phyloP scores from a whole-genome alignment of 192 early-diverging fungal species.

The Linnemannia zychae region DNA sequence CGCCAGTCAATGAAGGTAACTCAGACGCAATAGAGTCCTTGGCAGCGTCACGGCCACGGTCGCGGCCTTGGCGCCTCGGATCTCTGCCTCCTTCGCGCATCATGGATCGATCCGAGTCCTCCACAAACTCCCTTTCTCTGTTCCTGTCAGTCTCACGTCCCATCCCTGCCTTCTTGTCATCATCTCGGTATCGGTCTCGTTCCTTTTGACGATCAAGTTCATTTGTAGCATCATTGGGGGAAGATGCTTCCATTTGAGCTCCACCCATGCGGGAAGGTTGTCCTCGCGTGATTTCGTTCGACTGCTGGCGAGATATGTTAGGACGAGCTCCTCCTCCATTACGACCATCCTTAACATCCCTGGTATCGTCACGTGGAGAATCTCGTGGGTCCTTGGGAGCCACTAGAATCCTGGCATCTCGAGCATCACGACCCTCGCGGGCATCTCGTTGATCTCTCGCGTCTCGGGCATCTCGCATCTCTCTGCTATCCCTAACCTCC shows the following conservation, averaged over 20 bases:
- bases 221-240: not conserved
- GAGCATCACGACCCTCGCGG: conserved; percentile 13
- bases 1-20: not conserved
- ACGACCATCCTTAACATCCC: conserved; percentile 16
- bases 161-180: not conserved
- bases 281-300: not conserved
- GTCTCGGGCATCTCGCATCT: conserved; percentile 11
- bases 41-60: conserved; percentile 5
- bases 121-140: not conserved
- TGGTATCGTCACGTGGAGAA: not conserved
- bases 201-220: not conserved
- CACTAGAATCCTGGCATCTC: not conserved
- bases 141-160: not conserved
- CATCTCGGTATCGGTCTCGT: conserved; percentile 13
- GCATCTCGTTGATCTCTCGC: conserved; percentile 5
- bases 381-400: conserved; percentile 18
- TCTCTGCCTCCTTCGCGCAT: not conserved
- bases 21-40: not conserved
- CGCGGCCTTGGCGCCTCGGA: conserved; percentile 14
- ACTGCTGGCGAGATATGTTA: not conserved
- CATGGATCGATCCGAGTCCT: not conserved
- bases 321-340: not conserved
- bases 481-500: conserved; percentile 20
- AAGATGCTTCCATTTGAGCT: not conserved
- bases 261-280: not conserved